Base-by-base conservation (phyloP, 2,329 filamentous ascomycete genomes). In the Hypoxylon rubiginosum region DNA sequence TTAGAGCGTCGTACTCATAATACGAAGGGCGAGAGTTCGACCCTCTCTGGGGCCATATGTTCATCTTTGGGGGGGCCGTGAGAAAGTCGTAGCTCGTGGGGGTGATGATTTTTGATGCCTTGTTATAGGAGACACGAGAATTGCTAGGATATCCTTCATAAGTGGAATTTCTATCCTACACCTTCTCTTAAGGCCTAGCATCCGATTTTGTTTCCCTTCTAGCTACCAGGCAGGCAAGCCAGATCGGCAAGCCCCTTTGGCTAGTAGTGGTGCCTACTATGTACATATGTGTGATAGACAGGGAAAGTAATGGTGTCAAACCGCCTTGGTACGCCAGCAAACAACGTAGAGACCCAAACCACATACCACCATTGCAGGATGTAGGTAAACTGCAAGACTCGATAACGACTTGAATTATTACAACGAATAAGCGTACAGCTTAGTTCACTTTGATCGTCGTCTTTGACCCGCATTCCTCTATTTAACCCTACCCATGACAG, bases 401-500 rank as follows among this genome's bases (percentile, higher is more conserved):
- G 39, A 43, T 13, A 19, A 17, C 52, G 10, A 34, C 15, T 32
- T 56, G 39, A 57, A 62, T 67, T 61, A 67, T 48, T 34, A 56
- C 39, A 58, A 55, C 11, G 43, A 17, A 46, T 52, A 50, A 63
- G 36, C 57, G 64, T 63, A 71, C 54, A 15, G 9, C 8, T 17
- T 17, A 15, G 39, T 4, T 62, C 36, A n/a, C n/a, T n/a, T n/a
- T n/a, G n/a, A n/a, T n/a, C n/a, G n/a, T n/a, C n/a, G n/a, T n/a
- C n/a, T 62, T 66, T 53, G 26, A 58, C 17, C 24, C 41, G 24
- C 7, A 9, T 13, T 43, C 30, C 19, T n/a, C 36, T 75, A 97
- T 80, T 94, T 96, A 52, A 97, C 88, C 81, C 93, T 95, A 68
- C 92, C 90, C 95, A 99, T 97, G 68, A 99, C 92, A 2, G 96